Percentiles rank a stretch among this genome's conserved stretches.
These are phyloP conservation scores for Venturia pyrina DNA, from an alignment of 2,329 filamentous ascomycete genomes.

Conservation along the genomic window DNA sequence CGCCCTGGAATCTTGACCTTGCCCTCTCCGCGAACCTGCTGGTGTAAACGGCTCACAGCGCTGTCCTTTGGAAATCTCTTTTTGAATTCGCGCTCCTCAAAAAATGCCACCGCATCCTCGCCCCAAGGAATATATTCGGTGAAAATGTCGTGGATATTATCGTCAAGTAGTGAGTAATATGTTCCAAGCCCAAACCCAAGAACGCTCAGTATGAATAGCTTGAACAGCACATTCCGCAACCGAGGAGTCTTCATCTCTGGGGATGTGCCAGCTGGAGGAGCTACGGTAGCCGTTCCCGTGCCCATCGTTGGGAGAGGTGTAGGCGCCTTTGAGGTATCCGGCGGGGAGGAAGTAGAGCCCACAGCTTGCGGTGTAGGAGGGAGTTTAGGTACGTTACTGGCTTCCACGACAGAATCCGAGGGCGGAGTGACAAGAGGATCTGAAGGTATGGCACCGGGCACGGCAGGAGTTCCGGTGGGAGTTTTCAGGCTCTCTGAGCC, in stretches of 20 bases:
- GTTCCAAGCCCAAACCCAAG: conserved; percentile 80
- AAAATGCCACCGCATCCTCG: conserved; percentile 87
- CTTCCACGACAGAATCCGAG: background rate
- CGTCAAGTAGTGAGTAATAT: conserved; percentile 84
- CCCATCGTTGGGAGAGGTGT: conserved; percentile 27
- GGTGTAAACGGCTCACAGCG: conserved; percentile 31
- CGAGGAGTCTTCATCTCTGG: conserved; percentile 59
- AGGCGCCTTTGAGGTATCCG: background rate
- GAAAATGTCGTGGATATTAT: conserved; percentile 99
- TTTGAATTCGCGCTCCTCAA: conserved; percentile 90
- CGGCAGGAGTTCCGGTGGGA: background rate
- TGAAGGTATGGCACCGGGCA: conserved; percentile 8
- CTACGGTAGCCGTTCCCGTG: conserved; percentile 31
- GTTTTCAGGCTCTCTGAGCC: conserved; percentile 1
- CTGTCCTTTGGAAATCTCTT: conserved; percentile 59
- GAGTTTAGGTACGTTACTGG: conserved; percentile 7
- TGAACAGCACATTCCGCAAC: conserved; percentile 67
- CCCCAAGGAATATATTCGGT: conserved; percentile 93
- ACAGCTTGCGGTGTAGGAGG: conserved; percentile 10
- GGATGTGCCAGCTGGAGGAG: conserved; percentile 30
- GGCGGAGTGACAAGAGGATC: conserved; percentile 1
- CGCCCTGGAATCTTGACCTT: conserved; percentile 75
- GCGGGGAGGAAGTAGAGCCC: background rate
- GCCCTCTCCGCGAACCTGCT: conserved; percentile 46
- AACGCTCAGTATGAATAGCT: conserved; percentile 64